A percentile compares a stretch with the other conserved stretches of the same genome.
Evolutionary conservation across 129 eudicot genomes (phyloP).

Genomic region (Flaveria trinervia): DNA sequence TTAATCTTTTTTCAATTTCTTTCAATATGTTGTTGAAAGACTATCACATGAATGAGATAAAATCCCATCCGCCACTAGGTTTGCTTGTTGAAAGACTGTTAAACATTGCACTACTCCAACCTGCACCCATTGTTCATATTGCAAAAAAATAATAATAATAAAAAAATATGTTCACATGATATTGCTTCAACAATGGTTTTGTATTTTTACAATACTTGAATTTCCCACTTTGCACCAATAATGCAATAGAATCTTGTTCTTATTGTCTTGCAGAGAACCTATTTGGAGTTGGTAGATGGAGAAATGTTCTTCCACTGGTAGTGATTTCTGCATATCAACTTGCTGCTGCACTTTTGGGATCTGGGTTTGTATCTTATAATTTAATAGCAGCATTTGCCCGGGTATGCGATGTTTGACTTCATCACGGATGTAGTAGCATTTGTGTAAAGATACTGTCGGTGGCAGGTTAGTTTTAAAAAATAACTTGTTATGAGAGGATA

Average conservation of each 20-base stretch:
- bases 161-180: neutral
- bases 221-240: neutral
- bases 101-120: neutral
- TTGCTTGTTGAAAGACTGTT: neutral
- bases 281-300: slow-evolving; percentile 17
- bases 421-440: slow-evolving; percentile 26
- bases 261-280: slow-evolving; percentile 21
- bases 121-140: neutral
- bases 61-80: neutral
- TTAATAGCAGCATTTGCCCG: slow-evolving; percentile 18
- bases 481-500: slow-evolving; percentile 22
- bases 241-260: neutral
- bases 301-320: neutral
- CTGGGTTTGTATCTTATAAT: neutral
- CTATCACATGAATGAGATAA: slow-evolving; percentile 5
- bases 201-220: neutral
- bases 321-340: slow-evolving; percentile 17
- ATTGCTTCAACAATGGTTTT: neutral
- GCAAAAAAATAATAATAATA: neutral
- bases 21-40: neutral
- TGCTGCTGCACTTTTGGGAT: slow-evolving; percentile 19
- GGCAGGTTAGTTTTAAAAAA: slow-evolving; percentile 15
- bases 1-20: neutral
- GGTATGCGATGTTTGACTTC: slow-evolving; percentile 23
- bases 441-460: slow-evolving; percentile 35